phyloP scores from a whole-genome alignment of 768 basidiomycete genomes.

The Boletus rubescentipes region DNA sequence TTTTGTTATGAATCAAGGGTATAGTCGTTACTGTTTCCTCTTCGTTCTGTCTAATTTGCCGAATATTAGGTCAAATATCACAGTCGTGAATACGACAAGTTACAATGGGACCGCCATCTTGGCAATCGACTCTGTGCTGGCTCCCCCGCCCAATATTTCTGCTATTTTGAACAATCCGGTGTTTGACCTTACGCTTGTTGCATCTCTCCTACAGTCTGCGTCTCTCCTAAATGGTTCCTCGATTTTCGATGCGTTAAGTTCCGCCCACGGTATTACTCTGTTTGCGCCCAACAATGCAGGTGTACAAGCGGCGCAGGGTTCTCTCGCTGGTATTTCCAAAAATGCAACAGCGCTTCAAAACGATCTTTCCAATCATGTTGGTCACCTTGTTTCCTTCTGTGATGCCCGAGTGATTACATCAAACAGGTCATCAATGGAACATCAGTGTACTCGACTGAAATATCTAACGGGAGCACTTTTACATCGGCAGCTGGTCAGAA shows the following conservation, averaged over 20 bases:
- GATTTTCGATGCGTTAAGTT: conserved; percentile 31
- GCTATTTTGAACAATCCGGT: conserved; percentile 37
- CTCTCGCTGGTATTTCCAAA: conserved; percentile 32
- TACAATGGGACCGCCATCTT: conserved; percentile 46
- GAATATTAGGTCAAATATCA: conserved; percentile 30
- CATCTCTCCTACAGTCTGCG: conserved; percentile 12
- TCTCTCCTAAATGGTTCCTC: conserved; percentile 26
- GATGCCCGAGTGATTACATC: background rate
- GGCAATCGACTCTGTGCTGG: conserved; percentile 50
- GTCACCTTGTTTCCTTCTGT: conserved; percentile 13
- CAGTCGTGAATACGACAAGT: conserved; percentile 39
- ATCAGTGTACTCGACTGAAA: conserved; percentile 56
- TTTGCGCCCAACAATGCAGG: conserved; percentile 64
- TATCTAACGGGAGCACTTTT: conserved; percentile 37
- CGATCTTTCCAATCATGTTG: conserved; percentile 61
- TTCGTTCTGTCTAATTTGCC: background rate
- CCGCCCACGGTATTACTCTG: conserved; percentile 56
- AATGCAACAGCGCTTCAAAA: conserved; percentile 47
- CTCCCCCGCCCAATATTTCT: conserved; percentile 48
- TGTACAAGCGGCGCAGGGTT: conserved; percentile 37
- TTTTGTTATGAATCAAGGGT: conserved; percentile 51
- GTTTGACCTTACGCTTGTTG: conserved; percentile 41
- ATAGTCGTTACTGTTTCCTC: conserved; percentile 10
- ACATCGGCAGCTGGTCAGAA: conserved; percentile 59
- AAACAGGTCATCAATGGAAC: conserved; percentile 65